A percentile compares a stretch with the other conserved stretches of the same genome.
Evolutionary conservation across 2,329 filamentous ascomycete species (phyloP).

Genomic region (Aureobasidium sp.): DNA sequence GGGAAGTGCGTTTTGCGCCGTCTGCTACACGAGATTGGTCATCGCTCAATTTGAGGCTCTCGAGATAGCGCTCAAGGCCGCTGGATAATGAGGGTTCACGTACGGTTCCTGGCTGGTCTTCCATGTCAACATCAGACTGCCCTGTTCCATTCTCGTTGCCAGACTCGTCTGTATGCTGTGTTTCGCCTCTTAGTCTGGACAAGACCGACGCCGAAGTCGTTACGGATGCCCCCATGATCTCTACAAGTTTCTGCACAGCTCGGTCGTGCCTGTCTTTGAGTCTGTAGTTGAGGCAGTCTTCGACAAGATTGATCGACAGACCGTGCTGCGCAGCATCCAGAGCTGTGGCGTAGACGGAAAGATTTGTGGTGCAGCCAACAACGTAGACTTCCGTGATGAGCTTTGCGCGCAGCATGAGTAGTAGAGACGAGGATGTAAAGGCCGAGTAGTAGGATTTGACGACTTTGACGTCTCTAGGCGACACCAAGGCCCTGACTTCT

Average conservation of each 20-base stretch:
- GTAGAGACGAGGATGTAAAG: slow-evolving; percentile 65
- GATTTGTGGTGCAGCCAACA: slow-evolving; percentile 77
- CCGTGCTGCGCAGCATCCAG: slow-evolving; percentile 85
- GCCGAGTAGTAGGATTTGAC: slow-evolving; percentile 83
- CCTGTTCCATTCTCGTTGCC: slow-evolving; percentile 7
- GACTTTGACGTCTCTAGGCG: slow-evolving; percentile 47
- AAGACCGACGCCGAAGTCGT: slow-evolving; percentile 52
- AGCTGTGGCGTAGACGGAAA: slow-evolving; percentile 85
- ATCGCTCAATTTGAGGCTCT: slow-evolving; percentile 1
- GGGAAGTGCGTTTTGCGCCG: slow-evolving; percentile 17
- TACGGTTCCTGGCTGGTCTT: slow-evolving; percentile 8
- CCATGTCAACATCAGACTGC: slow-evolving; percentile 8
- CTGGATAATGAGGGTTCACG: slow-evolving; percentile 3
- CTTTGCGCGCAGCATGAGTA: slow-evolving; percentile 72
- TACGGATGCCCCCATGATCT: slow-evolving; percentile 66
- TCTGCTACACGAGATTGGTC: neutral
- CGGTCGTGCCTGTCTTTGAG: slow-evolving; percentile 60
- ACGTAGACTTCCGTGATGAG: slow-evolving; percentile 86
- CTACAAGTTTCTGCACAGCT: slow-evolving; percentile 63
- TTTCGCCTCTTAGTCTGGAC: slow-evolving; percentile 14
- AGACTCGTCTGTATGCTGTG: slow-evolving; percentile 6
- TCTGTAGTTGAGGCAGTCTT: slow-evolving; percentile 82
- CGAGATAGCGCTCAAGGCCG: neutral
- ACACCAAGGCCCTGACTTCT: slow-evolving; percentile 43
- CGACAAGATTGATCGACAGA: slow-evolving; percentile 75